phyloP scores from a whole-genome alignment of 352 stramenopile genomes.

The Plasmopara halstedii region DNA sequence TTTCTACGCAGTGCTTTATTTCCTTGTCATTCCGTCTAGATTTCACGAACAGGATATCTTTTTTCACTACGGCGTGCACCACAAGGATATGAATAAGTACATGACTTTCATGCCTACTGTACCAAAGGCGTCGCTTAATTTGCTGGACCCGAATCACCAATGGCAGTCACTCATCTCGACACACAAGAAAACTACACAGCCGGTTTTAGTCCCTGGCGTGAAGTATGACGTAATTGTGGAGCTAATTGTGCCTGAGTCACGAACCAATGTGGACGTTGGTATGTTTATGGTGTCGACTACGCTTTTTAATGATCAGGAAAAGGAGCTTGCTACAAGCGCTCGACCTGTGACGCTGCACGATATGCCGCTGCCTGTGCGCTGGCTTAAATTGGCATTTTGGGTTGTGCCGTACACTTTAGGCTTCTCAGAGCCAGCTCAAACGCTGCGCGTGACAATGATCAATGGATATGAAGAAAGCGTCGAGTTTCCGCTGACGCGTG shows the following conservation, averaged over 20 bases:
- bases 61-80: constrained; percentile 60
- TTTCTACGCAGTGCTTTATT: constrained; percentile 69
- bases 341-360: constrained; percentile 56
- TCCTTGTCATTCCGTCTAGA: constrained; percentile 65
- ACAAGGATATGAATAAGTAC: constrained; percentile 24
- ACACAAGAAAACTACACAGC: constrained; percentile 6
- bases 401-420: constrained; percentile 47
- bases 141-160: constrained; percentile 48
- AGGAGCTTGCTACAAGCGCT: constrained; percentile 36
- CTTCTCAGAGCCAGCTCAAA: constrained; percentile 49
- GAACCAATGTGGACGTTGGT: constrained; percentile 52
- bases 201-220: constrained; percentile 49
- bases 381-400: constrained; percentile 36
- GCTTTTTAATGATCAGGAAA: constrained; percentile 20
- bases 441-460: constrained; percentile 41
- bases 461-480: constrained; percentile 63
- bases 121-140: constrained; percentile 44
- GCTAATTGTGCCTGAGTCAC: constrained; percentile 56
- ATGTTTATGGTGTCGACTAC: constrained; percentile 72
- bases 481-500: constrained; percentile 38
- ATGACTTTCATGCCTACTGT: constrained; percentile 3
- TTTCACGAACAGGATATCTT: constrained; percentile 72
- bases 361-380: constrained; percentile 49
- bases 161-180: constrained; percentile 38
- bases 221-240: constrained; percentile 79